Evolutionary conservation across 2,329 filamentous ascomycete genomes (phyloP), one percentile per base, ranked within the genome.

Genomic region (Colletotrichum simmondsii): DNA sequence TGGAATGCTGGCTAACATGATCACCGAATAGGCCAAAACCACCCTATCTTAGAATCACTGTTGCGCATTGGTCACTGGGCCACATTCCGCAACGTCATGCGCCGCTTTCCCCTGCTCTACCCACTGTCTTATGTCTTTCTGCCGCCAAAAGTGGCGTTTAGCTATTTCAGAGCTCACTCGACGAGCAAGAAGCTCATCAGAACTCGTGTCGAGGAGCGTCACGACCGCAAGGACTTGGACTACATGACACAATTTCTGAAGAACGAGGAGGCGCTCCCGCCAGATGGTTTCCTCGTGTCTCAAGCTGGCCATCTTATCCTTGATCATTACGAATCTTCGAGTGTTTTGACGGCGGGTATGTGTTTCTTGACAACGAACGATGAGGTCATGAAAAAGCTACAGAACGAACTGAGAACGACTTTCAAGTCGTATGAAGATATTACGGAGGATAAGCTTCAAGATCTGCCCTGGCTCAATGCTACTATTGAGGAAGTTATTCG

Each of bases 21-120:
- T 8, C 24, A 2, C 52, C 22, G 10, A n/a, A 59, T 22, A 59
- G 56, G 30, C 56, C 56, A 59, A 59, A 59, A 59, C 30, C 56
- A 59, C 19, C 56, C 56, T 14, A 59, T 59, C n/a, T 22, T 59
- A 10, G 56, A 59, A 4, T 59, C 56, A 12, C 56, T 59, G 30
- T 37, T 59, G 56, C 56, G 56, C 30, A 59, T 59, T 30, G 56
- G 56, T 4, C 56, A 59, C 16, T 59, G 56, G 56, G 56, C 56
- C 30, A 59, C 56, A 16, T 59, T 59, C 30, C 30, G 56, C n/a
- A 59, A 59, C n/a, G 56, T 59, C 56, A 59, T 59, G 56, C 56
- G 56, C n/a, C 56, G 56, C 56, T 59, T 59, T 22, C 56, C 56
- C 30, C 30, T 59, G 8, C 56, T 59, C n/a, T 59, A 59, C 11